Evolutionary conservation across 2,329 filamentous ascomycete species (phyloP), one percentile per base, ranked within the genome.

Genomic region (Waltergamsia citrina): DNA sequence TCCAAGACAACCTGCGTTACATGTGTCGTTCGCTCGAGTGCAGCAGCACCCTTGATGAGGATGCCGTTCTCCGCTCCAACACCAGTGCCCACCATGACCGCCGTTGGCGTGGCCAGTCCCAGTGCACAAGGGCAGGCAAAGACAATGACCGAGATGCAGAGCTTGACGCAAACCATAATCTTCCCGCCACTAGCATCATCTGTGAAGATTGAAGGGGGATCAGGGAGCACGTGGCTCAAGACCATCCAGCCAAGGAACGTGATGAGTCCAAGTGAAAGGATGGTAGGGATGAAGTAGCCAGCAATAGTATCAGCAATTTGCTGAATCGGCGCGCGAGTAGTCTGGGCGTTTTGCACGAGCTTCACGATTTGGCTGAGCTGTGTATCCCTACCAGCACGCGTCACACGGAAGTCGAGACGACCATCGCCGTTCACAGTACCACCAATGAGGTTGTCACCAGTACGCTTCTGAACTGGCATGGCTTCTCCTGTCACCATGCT

Each of bases 401-500:
- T 94, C 38, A 98, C 92, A 28, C 84, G 78, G 57, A 96, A 92
- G 54, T 96, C 92, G 25, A 95, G 67, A 31, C 90, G 79, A 3
- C 92, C 92, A 42, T 88, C 82, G 17, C 88, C 86, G 53, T 98
- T 98, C 50, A 98, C 90, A 3, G 92, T 96, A 20, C 92, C 92
- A 33, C 87, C 92, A 54, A 96, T 92, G 37, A 98, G 65, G 28
- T 74, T 60, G 44, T 78, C 78, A 7, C 84, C 86, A 48, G 85
- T 81, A 45, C 74, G 80, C 62, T 98, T 98, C 48, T 86, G 78
- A 23, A 96, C 87, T 1, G 92, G 90, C 73, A 95, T 90, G 3
- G 92, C 84, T 62, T 98, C 92, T 43, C 92, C 92, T 6, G 92
- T 98, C 32, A 98, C 88, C 90, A 96, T 96, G 52, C 87, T 94